Percentiles rank a stretch among this genome's conserved stretches.
Conservation (phyloP, 2,329 filamentous ascomycete genomes). For the Penicillium sp. region DNA sequence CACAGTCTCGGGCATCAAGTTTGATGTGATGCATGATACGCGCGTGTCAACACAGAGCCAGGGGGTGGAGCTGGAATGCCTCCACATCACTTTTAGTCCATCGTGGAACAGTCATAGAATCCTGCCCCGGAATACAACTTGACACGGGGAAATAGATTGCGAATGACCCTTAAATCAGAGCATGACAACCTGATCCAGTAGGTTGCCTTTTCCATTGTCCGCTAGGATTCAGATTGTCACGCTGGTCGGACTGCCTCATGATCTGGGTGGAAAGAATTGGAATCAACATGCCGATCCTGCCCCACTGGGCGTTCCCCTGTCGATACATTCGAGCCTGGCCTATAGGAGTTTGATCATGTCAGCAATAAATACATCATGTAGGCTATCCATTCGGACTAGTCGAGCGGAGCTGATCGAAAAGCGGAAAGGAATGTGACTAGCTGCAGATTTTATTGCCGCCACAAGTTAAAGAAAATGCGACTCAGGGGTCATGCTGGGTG, state of each 20-base stretch:
- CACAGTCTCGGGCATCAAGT: background rate
- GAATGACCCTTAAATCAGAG: constrained; percentile 11
- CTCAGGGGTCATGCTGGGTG: constrained; percentile 16
- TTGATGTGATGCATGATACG: constrained; percentile 8
- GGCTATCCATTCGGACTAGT: constrained; percentile 6
- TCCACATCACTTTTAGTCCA: constrained; percentile 1
- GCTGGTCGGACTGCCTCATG: constrained; percentile 18
- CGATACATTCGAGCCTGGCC: constrained; percentile 3
- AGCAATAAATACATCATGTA: constrained; percentile 4
- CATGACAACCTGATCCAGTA: constrained; percentile 4
- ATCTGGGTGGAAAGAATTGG: constrained; percentile 15
- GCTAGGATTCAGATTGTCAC: constrained; percentile 11
- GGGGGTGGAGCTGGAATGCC: constrained; percentile 1
- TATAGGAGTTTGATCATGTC: background rate
- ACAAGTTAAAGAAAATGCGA: constrained; percentile 17
- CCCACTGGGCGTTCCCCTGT: constrained; percentile 13
- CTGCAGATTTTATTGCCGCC: constrained; percentile 19
- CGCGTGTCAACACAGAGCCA: constrained; percentile 11
- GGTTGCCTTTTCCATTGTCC: constrained; percentile 1
- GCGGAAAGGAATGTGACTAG: constrained; percentile 23
- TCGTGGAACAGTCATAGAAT: constrained; percentile 3
- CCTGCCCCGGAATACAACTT: constrained; percentile 21
- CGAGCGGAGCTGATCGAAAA: constrained; percentile 7
- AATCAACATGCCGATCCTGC: constrained; percentile 21
- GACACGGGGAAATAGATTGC: constrained; percentile 17